Evolutionary conservation across 148 eudicot species (phyloP), one percentile per base, ranked within the genome.

Genomic region (Fagopyrum esculentum): DNA sequence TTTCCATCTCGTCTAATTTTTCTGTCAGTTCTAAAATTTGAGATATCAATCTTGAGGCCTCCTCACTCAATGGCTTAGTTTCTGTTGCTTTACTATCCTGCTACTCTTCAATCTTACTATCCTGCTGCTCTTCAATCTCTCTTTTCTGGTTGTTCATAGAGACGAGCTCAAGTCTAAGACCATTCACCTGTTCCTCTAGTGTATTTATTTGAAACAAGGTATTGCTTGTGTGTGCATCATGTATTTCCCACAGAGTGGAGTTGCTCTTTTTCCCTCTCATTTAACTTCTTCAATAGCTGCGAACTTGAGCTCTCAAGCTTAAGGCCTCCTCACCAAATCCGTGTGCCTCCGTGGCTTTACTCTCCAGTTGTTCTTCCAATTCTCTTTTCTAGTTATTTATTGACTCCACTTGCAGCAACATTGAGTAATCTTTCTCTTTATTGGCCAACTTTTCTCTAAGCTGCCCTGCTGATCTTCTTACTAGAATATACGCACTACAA

Each of bases 401-500:
- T 22, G 26, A 22, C 26, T 22, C 26, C 26, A 22, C 26, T 22
- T 22, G 0, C 26, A 22, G 26, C 26, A 22, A 22, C 26, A 0
- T 22, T 22, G 26, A 7, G 44, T 63, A 44, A 10, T 63, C 69
- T 63, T 63, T 63, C 45, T 29, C 51, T n/a, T 13, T 63, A 15
- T 0, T 44, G 5, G 10, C 69, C 1, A 87, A 70, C 47, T 78
- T 87, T 70, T 81, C 87, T 61, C 61, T 77, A 9, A 82, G 73
- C 30, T 57, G 17, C 63, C 19, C 16, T 8, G 44, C 44, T 61
- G 69, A 46, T 71, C 49, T 55, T 69, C 75, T 49, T 56, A 69
- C 77, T 74, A 84, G 69, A 81, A 79, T 57, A 78, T 77, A 72
- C 73, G 77, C 63, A 84, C 8, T 10, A 77, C 70, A 63, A 81